Base-by-base conservation (phyloP, 2,329 filamentous ascomycete species). In the Lachnellula subtilissima region DNA sequence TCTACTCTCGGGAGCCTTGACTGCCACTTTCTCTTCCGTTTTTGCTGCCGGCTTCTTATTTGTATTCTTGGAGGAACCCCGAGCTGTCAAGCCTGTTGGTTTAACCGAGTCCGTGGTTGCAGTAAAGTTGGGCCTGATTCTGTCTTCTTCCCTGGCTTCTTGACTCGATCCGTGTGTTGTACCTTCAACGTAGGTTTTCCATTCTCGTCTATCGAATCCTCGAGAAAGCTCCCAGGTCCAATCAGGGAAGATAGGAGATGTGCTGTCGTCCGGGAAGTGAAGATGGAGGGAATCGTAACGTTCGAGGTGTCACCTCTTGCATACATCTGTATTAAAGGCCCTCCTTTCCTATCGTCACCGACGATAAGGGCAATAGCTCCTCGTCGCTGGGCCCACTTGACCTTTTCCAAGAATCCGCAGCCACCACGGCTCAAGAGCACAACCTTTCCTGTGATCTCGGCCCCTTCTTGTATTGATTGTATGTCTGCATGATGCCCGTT, bases 271-370 rank as follows among this genome's bases (percentile, higher is more conserved):
- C 94, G 85, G 0, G 93, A 95, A 0, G 94, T 97, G 72, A 99
- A 99, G 9, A 97, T 80, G 0, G 94, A 90, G 1, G 94, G 92
- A 53, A 99, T 97, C 0, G 91, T 91, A 62, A 97, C 83, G 67
- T 97, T 96, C 36, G 92, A 95, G 3, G 93, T 96, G 69, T 97
- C 92, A 39, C 93, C 94, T 67, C 89, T 85, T n/a, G 94, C 94
- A 71, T 96, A 97, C 94, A 99, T 99, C 65, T 95, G 94, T 50
- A 97, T 89, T 59, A 99, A 76, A 37, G 88, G 88, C 4, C 91
- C 92, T 46, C 93, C 93, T 59, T 89, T 88, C 56, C 89, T 87
- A 71, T 97, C 89, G 71, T 99, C 94, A 25, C 94, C 94, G 3
- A 99, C 92, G 62, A 99, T 95, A 58, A 99, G 78, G 37, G 90